Conservation (phyloP, 2,329 filamentous ascomycete genomes). For the Elsinoe australis region DNA sequence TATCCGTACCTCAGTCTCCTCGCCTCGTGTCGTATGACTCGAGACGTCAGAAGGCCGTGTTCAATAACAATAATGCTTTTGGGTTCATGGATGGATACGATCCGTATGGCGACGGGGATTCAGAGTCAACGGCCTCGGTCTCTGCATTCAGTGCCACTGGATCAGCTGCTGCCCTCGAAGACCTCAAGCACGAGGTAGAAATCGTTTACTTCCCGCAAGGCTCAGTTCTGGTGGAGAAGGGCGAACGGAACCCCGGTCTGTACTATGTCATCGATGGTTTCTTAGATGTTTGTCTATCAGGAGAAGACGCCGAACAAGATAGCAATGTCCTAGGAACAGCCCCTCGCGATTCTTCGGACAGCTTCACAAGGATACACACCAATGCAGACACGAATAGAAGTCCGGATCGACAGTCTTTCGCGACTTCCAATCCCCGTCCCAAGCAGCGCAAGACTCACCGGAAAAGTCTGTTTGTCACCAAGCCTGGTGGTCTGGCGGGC, state of each 20-base stretch:
- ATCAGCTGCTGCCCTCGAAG: conserved; percentile 61
- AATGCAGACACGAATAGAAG: conserved; percentile 18
- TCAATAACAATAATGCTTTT: conserved; percentile 81
- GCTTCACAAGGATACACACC: conserved; percentile 19
- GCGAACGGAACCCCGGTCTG: conserved; percentile 88
- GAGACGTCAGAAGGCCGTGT: conserved; percentile 67
- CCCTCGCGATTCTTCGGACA: conserved; percentile 30
- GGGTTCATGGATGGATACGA: conserved; percentile 85
- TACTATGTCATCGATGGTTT: conserved; percentile 99
- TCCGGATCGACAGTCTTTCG: conserved; percentile 19
- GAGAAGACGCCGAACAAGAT: conserved; percentile 56
- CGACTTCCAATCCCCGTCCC: conserved; percentile 27
- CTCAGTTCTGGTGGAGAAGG: conserved; percentile 89
- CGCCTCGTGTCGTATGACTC: conserved; percentile 77
- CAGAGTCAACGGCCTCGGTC: conserved; percentile 62
- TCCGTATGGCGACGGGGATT: conserved; percentile 67
- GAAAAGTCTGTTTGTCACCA: conserved; percentile 78
- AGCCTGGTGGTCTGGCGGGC: conserved; percentile 86
- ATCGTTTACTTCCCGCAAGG: conserved; percentile 96
- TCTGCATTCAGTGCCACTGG: conserved; percentile 46
- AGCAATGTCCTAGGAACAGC: conserved; percentile 39
- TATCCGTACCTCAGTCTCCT: conserved; percentile 79
- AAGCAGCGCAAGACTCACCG: conserved; percentile 49
- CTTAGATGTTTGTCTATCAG: conserved; percentile 81
- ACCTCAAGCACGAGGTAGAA: conserved; percentile 85